Base-by-base conservation (phyloP, 306 rosid species). In the Quercus aquifolioides region DNA sequence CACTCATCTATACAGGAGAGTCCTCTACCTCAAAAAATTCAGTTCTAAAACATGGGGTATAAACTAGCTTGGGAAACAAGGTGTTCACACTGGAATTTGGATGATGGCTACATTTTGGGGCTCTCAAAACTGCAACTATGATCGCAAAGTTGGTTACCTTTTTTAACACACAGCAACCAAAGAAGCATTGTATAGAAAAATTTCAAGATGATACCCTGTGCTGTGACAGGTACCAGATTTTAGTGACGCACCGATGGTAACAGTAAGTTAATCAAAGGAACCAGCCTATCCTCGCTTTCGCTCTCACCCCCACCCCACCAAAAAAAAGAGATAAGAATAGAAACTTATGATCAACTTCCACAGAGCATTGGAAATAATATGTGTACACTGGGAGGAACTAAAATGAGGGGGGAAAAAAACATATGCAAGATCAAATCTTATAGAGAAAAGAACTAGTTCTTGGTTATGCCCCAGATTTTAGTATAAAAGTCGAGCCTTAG, bases 1-100 rank as follows among this genome's bases (percentile, higher is more conserved):
- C 38, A 71, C 60, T 23, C 52, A n/a, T 65, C 65, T 65, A 76
- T 67, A 57, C 64, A 63, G 55, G 19, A 65, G 74, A 69, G 49
- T 73, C 20, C 55, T 14, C 75, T 60, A 1, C 23, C 51, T 19
- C 59, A 25, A 62, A 3, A 74, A 68, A 1, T 73, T 73, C 60
- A 17, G 11, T 25, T 3, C 14, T 51, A 73, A 62, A 59, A 78
- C 31, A 14, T 21, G 31, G 18, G 8, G 26, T 14, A 25, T 14
- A 14, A 30, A 65, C 71, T 65, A 31, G 38, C 43, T 63, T 21
- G 31, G 30, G 30, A n/a, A 58, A 20, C 26, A 14, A 63, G 30
- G 70, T 10, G 18, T 12, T 28, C 6, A 0, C 3, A 5, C n/a
- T 7, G 43, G 20, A 64, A 15, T 64, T 64, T 64, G 41, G 43